Base-by-base conservation (phyloP, 2,329 filamentous ascomycete genomes). In the Leptographium radiaticola region DNA sequence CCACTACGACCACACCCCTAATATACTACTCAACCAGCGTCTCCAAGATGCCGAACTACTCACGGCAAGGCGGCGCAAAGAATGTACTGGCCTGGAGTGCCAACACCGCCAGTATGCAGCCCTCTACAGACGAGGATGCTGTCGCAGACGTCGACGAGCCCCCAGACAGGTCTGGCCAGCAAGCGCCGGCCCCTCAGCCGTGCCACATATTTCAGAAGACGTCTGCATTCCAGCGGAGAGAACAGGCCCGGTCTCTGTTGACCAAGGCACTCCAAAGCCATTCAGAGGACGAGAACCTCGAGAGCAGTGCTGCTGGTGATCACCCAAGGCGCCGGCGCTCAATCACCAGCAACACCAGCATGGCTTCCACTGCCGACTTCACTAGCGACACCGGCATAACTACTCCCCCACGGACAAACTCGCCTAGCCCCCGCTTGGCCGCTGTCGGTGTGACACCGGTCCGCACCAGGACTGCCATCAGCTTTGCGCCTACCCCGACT, bases 361-460 rank as follows among this genome's bases (percentile, higher is more conserved):
- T 85, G 56, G 77, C 87, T 47, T 95, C 90, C 2, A 94, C 89
- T 4, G 87, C 87, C 40, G 91, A 96, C 59, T 75, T 97, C 55
- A 96, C 89, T n/a, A 96, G 90, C 68, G 93, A 96, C 63, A 93
- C 87, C 55, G 90, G 88, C 56, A 72, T 94, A 56, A 95, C 90
- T 18, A 96, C 89, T 63, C 89, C 91, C 44, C 86, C 88, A n/a
- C 77, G 89, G 54, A 87, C 88, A 39, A 89, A 81, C 66, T 91
- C 89, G 0, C 89, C 90, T 1, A 97, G 91, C 64, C 91, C 93
- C 18, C 89, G 89, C n/a, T 74, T 84, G 3, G 81, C 82, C 6
- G 75, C 82, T 18, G 72, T 79, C 52, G 70, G 72, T 20, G 72
- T 75, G 16, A 44, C 53, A 8, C 40, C 55, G 8, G 47, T 40